Conservation (phyloP, 257 asterid genomes). For the Euphrasia confusa region DNA sequence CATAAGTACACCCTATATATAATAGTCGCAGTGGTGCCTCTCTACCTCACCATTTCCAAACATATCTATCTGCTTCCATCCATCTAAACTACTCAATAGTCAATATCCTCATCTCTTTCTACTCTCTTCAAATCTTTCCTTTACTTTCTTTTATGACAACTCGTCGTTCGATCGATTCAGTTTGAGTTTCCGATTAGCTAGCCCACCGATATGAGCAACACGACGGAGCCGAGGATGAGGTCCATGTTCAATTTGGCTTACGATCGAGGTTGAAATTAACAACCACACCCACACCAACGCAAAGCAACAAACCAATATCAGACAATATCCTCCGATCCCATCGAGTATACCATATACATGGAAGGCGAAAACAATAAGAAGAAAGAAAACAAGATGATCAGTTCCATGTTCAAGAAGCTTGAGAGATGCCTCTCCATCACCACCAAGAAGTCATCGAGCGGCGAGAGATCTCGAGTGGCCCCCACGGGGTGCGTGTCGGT, state of each 20-base stretch:
- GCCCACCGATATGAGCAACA: constrained; percentile 21
- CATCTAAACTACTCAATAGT: too few relatives aligned
- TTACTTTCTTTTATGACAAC: too few relatives aligned
- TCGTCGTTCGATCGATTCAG: not conserved
- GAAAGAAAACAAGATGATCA: constrained; percentile 7
- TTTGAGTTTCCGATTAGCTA: not conserved
- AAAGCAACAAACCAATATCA: not conserved
- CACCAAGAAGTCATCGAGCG: not conserved
- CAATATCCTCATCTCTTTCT: too few relatives aligned
- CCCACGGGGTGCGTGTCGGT: constrained; percentile 23
- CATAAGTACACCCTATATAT: too few relatives aligned
- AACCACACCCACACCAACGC: too few relatives aligned
- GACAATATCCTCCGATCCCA: too few relatives aligned
- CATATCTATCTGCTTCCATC: too few relatives aligned
- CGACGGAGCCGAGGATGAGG: constrained; percentile 30
- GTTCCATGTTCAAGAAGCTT: constrained; percentile 24
- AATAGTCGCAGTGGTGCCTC: too few relatives aligned
- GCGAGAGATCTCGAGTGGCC: constrained; percentile 20
- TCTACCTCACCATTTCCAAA: too few relatives aligned
- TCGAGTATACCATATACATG: too few relatives aligned
- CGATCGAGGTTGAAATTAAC: constrained; percentile 47
- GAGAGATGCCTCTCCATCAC: constrained; percentile 29
- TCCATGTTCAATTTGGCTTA: constrained; percentile 41
- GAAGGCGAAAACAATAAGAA: not conserved
- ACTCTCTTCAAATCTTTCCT: too few relatives aligned